phyloP scores from a whole-genome alignment of 176 grass and related monocot species.

The Triticum dicoccoides region DNA sequence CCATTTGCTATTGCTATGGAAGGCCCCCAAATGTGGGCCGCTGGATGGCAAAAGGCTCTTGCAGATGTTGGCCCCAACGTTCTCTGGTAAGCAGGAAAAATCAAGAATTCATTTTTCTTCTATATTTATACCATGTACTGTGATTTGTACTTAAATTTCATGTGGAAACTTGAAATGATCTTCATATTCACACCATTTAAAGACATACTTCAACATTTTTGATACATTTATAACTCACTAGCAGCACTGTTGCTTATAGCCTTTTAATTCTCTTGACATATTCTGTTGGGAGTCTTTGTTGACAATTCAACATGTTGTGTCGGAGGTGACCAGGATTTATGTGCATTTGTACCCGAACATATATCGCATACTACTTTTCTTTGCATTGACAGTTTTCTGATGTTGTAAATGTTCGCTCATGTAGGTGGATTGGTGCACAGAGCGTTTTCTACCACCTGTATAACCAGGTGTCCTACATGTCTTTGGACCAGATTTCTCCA shows the following conservation, averaged over 20 bases:
- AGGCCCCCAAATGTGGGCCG: constrained; percentile 79
- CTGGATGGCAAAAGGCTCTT: constrained; percentile 84
- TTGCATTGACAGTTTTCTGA: constrained; percentile 3
- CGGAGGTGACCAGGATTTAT: not conserved
- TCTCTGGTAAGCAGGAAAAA: constrained; percentile 57
- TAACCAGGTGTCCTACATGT: constrained; percentile 98
- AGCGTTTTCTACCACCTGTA: constrained; percentile 95
- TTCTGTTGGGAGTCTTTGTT: not conserved
- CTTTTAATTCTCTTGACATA: not conserved
- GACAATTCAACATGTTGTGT: not conserved
- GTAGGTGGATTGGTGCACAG: constrained; percentile 90
- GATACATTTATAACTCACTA: constrained; percentile 4
- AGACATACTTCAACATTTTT: not conserved
- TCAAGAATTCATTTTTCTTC: constrained; percentile 9
- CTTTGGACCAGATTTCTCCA: constrained; percentile 82
- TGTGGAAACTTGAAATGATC: not conserved
- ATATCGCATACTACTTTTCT: not conserved
- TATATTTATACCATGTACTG: not conserved
- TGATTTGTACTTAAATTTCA: not conserved
- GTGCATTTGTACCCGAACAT: not conserved
- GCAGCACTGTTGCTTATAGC: not conserved
- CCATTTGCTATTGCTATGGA: constrained; percentile 93
- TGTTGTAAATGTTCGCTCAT: constrained; percentile 29
- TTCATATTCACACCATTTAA: not conserved
- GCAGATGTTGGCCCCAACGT: constrained; percentile 73